phyloP scores from a whole-genome alignment of 2,329 filamentous ascomycete genomes.

The Neobulgaria alba region DNA sequence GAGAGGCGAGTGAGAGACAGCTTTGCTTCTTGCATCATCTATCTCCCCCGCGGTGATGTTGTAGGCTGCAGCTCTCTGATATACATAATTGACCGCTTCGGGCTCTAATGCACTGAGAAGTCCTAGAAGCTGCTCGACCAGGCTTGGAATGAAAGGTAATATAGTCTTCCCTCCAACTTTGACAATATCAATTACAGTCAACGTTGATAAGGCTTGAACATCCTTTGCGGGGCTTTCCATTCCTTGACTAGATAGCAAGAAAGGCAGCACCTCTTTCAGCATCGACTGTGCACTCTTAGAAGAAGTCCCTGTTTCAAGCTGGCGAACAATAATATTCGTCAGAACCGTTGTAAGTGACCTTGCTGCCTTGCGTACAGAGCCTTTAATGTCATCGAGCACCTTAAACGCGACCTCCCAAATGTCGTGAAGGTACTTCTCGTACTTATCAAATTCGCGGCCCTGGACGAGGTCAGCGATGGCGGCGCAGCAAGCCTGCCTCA shows the following conservation, averaged over 20 bases:
- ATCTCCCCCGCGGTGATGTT: constrained; percentile 84
- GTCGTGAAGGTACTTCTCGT: constrained; percentile 74
- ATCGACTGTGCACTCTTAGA: constrained; percentile 66
- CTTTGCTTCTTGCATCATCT: constrained; percentile 74
- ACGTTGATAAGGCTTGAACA: constrained; percentile 74
- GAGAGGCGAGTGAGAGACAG: constrained; percentile 78
- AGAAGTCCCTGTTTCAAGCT: constrained; percentile 69
- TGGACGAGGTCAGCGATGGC: constrained; percentile 84
- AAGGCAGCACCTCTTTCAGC: constrained; percentile 81
- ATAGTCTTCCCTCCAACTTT: constrained; percentile 79
- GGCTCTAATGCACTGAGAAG: constrained; percentile 83
- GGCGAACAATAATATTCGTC: constrained; percentile 76
- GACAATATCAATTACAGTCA: constrained; percentile 78
- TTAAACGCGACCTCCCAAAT: constrained; percentile 84
- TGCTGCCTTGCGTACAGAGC: constrained; percentile 74
- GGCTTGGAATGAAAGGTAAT: constrained; percentile 69
- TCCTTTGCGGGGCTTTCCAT: constrained; percentile 85
- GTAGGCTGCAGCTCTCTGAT: constrained; percentile 76
- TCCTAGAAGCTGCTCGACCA: constrained; percentile 73
- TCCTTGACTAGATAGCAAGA: constrained; percentile 79
- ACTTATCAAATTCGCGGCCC: constrained; percentile 65
- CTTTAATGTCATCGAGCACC: constrained; percentile 93
- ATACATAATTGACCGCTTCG: constrained; percentile 83
- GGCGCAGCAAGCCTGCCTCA: constrained; percentile 83
- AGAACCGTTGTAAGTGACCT: constrained; percentile 74